Conservation (phyloP, 2,329 filamentous ascomycete species). For the Sporothrix variecibatus region DNA sequence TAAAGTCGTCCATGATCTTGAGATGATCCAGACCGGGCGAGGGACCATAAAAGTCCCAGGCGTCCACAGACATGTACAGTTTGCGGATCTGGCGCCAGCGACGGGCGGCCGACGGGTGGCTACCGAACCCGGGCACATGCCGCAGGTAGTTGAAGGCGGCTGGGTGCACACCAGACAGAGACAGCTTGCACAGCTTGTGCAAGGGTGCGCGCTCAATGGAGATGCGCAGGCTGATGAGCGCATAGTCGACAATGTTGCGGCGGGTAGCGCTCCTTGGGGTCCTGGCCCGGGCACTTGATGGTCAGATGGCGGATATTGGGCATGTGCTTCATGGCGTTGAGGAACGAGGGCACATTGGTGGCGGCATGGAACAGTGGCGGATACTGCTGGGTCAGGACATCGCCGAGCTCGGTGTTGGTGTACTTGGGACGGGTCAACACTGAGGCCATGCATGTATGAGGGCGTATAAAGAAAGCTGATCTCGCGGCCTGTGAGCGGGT, state of each 20-base stretch:
- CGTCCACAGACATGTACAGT: constrained; percentile 71
- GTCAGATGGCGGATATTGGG: constrained; percentile 72
- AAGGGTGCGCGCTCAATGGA: constrained; percentile 74
- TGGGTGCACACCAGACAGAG: constrained; percentile 73
- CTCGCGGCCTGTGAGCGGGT: constrained; percentile 75
- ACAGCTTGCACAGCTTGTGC: constrained; percentile 66
- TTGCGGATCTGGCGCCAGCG: constrained; percentile 78
- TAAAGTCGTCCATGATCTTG: constrained; percentile 79
- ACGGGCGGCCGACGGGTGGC: constrained; percentile 68
- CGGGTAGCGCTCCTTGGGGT: constrained; percentile 69
- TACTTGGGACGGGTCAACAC: constrained; percentile 72
- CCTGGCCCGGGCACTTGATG: constrained; percentile 74
- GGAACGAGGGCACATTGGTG: constrained; percentile 83
- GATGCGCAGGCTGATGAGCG: constrained; percentile 82
- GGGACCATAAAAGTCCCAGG: constrained; percentile 63
- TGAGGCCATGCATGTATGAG: constrained; percentile 66
- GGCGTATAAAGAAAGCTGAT: constrained; percentile 81
- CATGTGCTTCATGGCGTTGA: constrained; percentile 69
- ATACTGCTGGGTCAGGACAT: constrained; percentile 82
- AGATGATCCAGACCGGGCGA: constrained; percentile 68
- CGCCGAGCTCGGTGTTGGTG: constrained; percentile 74
- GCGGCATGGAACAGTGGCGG: constrained; percentile 87
- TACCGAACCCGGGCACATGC: constrained; percentile 72
- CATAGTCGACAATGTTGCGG: constrained; percentile 80
- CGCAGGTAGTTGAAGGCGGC: constrained; percentile 76